A percentile compares a stretch with the other conserved stretches of the same genome.
Conservation (phyloP, 2,329 filamentous ascomycete genomes). For the Ophiostoma tasmaniense region DNA sequence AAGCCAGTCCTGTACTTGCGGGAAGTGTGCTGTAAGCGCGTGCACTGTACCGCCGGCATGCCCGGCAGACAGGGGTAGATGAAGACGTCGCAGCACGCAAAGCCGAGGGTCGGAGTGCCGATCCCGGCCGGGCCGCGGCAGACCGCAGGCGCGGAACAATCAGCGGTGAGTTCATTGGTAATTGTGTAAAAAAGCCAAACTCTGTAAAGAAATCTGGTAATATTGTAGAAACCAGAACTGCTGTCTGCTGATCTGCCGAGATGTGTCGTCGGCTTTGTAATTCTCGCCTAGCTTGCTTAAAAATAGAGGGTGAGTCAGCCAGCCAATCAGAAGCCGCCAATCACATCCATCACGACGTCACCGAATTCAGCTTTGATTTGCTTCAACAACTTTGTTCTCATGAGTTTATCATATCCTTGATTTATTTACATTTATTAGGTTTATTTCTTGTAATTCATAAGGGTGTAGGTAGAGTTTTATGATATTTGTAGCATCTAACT, state of each 20-base stretch:
- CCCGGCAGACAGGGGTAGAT: neutral
- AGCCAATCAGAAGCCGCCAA: neutral
- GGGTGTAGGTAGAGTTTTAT: no score
- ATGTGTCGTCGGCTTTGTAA: neutral
- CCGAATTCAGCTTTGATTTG: neutral
- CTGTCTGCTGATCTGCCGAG: neutral
- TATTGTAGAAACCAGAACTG: neutral
- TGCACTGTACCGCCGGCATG: neutral
- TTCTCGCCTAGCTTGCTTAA: neutral
- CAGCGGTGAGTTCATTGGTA: slow-evolving; percentile 6
- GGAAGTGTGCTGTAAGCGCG: slow-evolving; percentile 10
- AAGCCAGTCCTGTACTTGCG: slow-evolving; percentile 36
- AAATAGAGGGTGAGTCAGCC: slow-evolving; percentile 1
- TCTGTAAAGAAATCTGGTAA: neutral
- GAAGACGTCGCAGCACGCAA: neutral
- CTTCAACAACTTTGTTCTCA: neutral
- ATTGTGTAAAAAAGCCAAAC: no score
- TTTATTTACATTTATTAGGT: neutral
- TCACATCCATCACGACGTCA: neutral
- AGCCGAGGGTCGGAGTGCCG: slow-evolving; percentile 8
- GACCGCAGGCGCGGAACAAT: slow-evolving; percentile 6
- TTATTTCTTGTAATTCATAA: no score
- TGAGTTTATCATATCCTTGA: neutral
- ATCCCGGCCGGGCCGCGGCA: slow-evolving; percentile 7
- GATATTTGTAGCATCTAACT: no score